Percentiles rank a stretch among this genome's conserved stretches.
Conservation (phyloP, 2,329 filamentous ascomycete species). For the Apiospora pterosperma region DNA sequence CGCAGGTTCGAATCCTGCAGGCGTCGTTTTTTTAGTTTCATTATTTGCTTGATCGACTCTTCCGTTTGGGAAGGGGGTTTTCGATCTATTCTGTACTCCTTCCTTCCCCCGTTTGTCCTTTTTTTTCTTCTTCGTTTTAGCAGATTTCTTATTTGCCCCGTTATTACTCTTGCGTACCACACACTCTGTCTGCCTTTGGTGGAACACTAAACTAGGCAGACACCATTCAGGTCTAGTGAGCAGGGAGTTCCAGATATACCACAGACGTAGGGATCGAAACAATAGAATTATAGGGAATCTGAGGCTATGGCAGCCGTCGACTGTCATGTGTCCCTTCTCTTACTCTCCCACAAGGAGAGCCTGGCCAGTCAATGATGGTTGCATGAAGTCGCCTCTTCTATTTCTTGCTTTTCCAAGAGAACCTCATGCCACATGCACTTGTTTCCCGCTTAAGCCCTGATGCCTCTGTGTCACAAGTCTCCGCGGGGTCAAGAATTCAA, state of each 20-base stretch:
- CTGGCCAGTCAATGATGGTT: neutral
- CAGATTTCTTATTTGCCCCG: no score
- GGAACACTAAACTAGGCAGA: neutral
- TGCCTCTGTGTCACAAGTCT: neutral
- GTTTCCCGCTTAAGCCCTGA: neutral
- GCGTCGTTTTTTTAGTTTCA: neutral
- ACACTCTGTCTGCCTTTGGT: neutral
- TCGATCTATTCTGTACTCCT: no score
- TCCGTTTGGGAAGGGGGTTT: no score
- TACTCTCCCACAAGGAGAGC: neutral
- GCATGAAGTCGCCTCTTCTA: neutral
- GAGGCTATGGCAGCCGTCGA: neutral
- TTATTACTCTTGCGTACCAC: no score
- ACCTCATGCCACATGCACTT: neutral
- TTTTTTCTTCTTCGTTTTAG: neutral
- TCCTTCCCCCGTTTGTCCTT: neutral
- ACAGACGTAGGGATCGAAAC: neutral
- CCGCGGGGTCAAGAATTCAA: neutral
- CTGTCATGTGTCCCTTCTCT: neutral
- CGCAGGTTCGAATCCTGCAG: slow-evolving; percentile 3
- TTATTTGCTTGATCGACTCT: neutral
- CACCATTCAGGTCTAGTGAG: neutral
- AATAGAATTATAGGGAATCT: neutral
- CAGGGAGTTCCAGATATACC: neutral
- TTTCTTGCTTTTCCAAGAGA: neutral